Conservation (phyloP, 1,284 basidiomycete genomes). For the Tilletia walkeri region DNA sequence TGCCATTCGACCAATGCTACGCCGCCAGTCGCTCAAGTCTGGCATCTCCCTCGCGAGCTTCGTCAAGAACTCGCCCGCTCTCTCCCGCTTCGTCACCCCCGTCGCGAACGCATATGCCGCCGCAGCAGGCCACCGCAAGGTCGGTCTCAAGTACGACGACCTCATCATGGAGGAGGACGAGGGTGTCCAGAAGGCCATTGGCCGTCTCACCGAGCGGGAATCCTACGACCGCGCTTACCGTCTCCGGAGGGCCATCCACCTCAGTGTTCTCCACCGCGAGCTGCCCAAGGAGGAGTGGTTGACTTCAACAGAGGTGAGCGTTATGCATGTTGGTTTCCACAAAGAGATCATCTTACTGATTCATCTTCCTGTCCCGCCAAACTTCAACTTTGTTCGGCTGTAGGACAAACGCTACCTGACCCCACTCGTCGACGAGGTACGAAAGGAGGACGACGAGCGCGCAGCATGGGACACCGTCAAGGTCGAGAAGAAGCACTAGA, state of each 20-base stretch:
- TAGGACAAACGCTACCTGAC: slow-evolving; percentile 90
- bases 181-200: slow-evolving; percentile 80
- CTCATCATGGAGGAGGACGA: slow-evolving; percentile 82
- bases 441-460: slow-evolving; percentile 77
- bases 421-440: slow-evolving; percentile 74
- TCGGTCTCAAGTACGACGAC: slow-evolving; percentile 94
- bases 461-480: slow-evolving; percentile 72
- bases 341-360: neutral
- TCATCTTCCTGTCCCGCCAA: neutral
- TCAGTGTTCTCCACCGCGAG: slow-evolving; percentile 75
- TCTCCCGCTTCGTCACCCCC: slow-evolving; percentile 71
- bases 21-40: slow-evolving; percentile 24
- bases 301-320: slow-evolving; percentile 69
- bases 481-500: slow-evolving; percentile 40
- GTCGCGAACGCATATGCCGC: slow-evolving; percentile 81
- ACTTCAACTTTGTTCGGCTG: neutral
- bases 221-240: slow-evolving; percentile 88
- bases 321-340: no score
- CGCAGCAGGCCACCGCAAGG: slow-evolving; percentile 77
- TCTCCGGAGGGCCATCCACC: slow-evolving; percentile 78
- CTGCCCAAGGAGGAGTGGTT: slow-evolving; percentile 85
- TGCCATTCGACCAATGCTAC: no score
- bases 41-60: slow-evolving; percentile 75
- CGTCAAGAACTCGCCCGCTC: slow-evolving; percentile 69
- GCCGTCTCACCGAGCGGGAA: slow-evolving; percentile 75